Evolutionary conservation across 208 protist genomes (phyloP), one percentile per base, ranked within the genome.

Genomic region (Leishmania major): DNA sequence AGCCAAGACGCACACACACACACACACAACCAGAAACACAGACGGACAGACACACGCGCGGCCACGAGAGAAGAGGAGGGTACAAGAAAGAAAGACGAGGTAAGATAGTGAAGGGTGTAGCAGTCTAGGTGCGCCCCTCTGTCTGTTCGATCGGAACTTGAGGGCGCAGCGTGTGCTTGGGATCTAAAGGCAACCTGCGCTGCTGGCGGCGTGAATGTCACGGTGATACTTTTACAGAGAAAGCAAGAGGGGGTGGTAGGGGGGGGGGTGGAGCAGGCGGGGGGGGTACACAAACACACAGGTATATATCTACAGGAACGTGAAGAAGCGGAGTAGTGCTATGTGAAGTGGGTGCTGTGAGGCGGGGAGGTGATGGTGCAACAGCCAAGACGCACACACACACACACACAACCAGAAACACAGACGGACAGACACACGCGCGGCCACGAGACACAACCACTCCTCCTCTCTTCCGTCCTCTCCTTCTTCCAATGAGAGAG

Each of bases 361-460:
- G 51, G 51, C 51, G 45, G 45, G 45, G 45, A 49, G 45, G 45
- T 49, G 28, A 62, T 31, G 25, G 28, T 31, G 8, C 28, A n/a
- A 62, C 19, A 62, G 57, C 45, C 45, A 49, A 49, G 45, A 49
- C n/a, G n/a, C 37, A 77, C 49, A 79, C 75, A 81, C 15, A 77
- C 67, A 75, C 10, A 69, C 55, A 78, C 57, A 78, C 35, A 78
- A 13, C 47, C 35, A 51, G 7, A 67, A 51, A 78, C 49, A 67
- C 55, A 64, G 35, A 78, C 31, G 45, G 43, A 45, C 43, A 45
- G 43, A 10, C 43, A 45, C 43, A 45, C 43, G 43, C 43, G 45
- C 45, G 8, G 45, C 45, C 1, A 13, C 45, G 8, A 49, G 45
- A 49, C 45, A 49, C 45, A 49, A 49, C 45, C 45, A 13, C 45